A percentile compares a stretch with the other conserved stretches of the same genome.
These are phyloP conservation scores for Stevia rebaudiana DNA, from an alignment of 140 eudicot species.

Conservation along the genomic window DNA sequence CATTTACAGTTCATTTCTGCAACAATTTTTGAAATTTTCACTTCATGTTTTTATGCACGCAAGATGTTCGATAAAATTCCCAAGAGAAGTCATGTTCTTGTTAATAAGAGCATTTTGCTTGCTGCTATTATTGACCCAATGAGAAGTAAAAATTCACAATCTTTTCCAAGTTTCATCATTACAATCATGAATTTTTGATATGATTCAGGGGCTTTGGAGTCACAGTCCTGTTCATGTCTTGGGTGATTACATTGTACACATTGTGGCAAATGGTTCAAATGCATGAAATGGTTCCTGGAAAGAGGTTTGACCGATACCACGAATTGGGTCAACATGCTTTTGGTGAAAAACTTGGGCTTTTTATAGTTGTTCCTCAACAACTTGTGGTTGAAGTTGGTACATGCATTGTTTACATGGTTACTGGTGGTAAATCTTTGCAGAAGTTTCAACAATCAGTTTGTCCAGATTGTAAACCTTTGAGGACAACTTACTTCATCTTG, in stretches of 20 bases:
- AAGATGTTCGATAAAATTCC: background rate
- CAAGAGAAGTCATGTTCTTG: background rate
- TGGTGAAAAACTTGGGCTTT: constrained; percentile 63
- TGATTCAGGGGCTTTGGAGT: constrained; percentile 58
- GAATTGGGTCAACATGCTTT: constrained; percentile 68
- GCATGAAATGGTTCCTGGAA: constrained; percentile 71
- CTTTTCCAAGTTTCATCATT: no score
- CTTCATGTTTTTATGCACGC: background rate
- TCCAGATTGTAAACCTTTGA: constrained; percentile 41
- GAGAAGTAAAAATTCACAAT: no score
- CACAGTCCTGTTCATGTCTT: constrained; percentile 40
- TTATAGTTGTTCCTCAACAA: constrained; percentile 64
- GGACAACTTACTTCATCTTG: constrained; percentile 51
- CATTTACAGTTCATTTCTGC: background rate
- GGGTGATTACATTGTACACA: constrained; percentile 64
- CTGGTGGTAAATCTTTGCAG: constrained; percentile 62
- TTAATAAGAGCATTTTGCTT: no score
- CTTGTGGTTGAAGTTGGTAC: constrained; percentile 53
- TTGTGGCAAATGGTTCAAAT: constrained; percentile 85
- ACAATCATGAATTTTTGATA: background rate
- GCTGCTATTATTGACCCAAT: no score
- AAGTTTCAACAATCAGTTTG: constrained; percentile 48
- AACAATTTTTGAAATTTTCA: no score
- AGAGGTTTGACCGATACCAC: constrained; percentile 65
- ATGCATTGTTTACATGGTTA: constrained; percentile 65